A percentile compares a stretch with the other conserved stretches of the same genome.
Conservation (phyloP, 495 filamentous ascomycete genomes). For the Chaetomium fimeti region DNA sequence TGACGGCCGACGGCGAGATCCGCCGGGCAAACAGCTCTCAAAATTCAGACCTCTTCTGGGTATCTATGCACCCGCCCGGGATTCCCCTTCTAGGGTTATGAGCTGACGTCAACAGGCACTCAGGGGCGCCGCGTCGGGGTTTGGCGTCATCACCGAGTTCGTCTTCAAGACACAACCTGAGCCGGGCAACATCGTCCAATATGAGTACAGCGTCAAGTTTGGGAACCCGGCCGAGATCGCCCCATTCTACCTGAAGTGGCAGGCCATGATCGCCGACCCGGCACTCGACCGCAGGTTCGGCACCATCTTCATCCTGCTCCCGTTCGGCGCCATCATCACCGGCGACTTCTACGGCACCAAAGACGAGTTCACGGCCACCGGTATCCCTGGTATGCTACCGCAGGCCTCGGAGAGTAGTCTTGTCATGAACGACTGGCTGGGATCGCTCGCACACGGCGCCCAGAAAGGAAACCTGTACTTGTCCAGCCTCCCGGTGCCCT, state of each 20-base stretch:
- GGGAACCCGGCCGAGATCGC: constrained; percentile 46
- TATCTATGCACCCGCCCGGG: constrained; percentile 23
- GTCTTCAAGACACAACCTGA: constrained; percentile 59
- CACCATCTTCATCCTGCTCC: constrained; percentile 50
- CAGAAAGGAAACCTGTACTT: constrained; percentile 49
- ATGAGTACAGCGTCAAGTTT: constrained; percentile 48
- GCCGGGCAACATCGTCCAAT: constrained; percentile 53
- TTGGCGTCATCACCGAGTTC: constrained; percentile 65
- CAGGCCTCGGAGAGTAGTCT: constrained; percentile 33
- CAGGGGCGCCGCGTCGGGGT: constrained; percentile 59
- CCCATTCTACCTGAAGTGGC: constrained; percentile 42
- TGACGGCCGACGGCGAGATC: constrained; percentile 58
- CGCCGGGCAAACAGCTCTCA: constrained; percentile 50
- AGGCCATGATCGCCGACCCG: constrained; percentile 50
- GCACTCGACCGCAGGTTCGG: constrained; percentile 55
- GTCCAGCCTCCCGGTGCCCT: constrained; percentile 47
- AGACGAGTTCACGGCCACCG: constrained; percentile 49
- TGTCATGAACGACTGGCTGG: constrained; percentile 58
- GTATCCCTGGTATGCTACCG: constrained; percentile 48
- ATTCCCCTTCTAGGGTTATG: neutral
- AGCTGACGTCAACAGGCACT: constrained; percentile 43
- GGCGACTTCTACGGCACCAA: constrained; percentile 54
- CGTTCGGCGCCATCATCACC: constrained; percentile 51
- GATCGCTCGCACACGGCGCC: constrained; percentile 48
- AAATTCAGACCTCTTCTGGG: constrained; percentile 60